Percentiles rank a stretch among this genome's conserved stretches.
Evolutionary conservation across 768 basidiomycete species (phyloP).

Genomic region (Agrocybe praecox): DNA sequence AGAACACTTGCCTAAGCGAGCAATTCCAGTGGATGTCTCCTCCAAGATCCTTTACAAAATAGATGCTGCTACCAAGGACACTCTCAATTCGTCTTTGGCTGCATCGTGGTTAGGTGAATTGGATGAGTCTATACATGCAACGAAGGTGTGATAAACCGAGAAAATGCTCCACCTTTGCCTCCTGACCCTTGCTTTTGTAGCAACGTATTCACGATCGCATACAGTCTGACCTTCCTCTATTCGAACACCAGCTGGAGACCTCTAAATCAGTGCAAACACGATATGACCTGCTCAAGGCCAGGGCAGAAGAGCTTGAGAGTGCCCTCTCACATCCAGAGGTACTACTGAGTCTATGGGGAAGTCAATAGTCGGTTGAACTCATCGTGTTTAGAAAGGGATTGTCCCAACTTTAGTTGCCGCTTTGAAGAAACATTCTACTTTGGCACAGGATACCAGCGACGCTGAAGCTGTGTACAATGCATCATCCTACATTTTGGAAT

Average conservation of each 20-base stretch:
- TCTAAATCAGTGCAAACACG: slow-evolving; percentile 69
- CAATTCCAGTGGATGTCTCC: slow-evolving; percentile 63
- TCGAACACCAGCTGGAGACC: slow-evolving; percentile 63
- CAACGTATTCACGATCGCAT: slow-evolving; percentile 74
- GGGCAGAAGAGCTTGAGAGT: slow-evolving; percentile 54
- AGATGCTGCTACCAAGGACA: slow-evolving; percentile 58
- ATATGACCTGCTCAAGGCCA: slow-evolving; percentile 47
- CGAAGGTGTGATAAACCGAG: slow-evolving; percentile 55
- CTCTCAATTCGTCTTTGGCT: slow-evolving; percentile 62
- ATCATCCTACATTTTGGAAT: slow-evolving; percentile 57
- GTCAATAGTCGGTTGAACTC: slow-evolving; percentile 10
- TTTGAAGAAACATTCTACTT: slow-evolving; percentile 59
- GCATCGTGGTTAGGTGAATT: slow-evolving; percentile 74
- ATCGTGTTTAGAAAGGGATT: slow-evolving; percentile 59
- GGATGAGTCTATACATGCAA: slow-evolving; percentile 67
- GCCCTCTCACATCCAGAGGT: slow-evolving; percentile 66
- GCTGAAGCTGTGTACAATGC: slow-evolving; percentile 51
- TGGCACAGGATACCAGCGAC: slow-evolving; percentile 66
- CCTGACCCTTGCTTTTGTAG: slow-evolving; percentile 35
- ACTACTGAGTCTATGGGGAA: background rate
- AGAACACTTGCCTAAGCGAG: slow-evolving; percentile 69
- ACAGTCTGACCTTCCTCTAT: slow-evolving; percentile 59
- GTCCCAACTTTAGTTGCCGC: slow-evolving; percentile 57
- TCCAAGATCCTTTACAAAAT: slow-evolving; percentile 73
- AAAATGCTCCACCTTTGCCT: background rate